Conservation (phyloP, 129 eudicot species). For the Heracleum sosnowskyi region DNA sequence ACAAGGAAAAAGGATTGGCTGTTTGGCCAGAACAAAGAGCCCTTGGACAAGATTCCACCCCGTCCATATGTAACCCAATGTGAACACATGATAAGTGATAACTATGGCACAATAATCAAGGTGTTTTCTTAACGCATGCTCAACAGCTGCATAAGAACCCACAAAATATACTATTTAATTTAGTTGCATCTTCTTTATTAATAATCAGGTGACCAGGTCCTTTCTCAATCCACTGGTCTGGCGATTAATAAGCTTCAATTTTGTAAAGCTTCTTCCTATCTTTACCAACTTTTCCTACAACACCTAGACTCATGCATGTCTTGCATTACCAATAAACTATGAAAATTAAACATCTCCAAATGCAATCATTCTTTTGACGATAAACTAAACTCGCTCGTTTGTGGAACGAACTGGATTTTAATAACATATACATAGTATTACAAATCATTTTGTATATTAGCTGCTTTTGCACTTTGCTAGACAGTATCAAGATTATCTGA, state of each 20-base stretch:
- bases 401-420: background rate
- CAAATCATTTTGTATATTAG: background rate
- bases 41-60: background rate
- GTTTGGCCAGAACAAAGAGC: background rate
- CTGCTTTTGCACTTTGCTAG: background rate
- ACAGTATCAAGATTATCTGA: background rate
- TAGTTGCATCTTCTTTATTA: background rate
- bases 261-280: too few species aligned
- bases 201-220: background rate
- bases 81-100: background rate
- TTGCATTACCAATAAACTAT: background rate
- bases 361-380: background rate
- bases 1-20: background rate
- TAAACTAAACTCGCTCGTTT: too few species aligned
- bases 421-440: too few species aligned
- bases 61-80: background rate
- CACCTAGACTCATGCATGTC: background rate
- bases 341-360: background rate
- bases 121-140: background rate
- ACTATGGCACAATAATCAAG: background rate
- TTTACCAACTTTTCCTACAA: background rate
- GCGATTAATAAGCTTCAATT: background rate
- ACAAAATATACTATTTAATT: background rate
- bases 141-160: background rate
- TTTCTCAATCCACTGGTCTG: background rate